Evolutionary conservation across 495 filamentous ascomycete genomes (phyloP).

Genomic region (Xanthoparmelia taractica): DNA sequence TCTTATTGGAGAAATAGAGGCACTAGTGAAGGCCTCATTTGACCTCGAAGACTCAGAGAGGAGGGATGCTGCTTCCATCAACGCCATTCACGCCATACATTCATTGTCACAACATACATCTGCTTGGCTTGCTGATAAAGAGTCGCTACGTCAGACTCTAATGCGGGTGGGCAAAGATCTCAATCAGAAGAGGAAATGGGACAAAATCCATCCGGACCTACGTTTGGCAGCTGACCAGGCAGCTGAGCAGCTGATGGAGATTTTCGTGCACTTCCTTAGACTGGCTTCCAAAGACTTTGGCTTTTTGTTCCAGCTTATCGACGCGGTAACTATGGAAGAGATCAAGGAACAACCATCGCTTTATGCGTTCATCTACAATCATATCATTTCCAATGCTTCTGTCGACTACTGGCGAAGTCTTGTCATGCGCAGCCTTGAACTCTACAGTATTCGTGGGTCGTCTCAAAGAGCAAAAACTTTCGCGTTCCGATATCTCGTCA

Average conservation of each 20-base stretch:
- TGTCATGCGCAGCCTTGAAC: slow-evolving; percentile 76
- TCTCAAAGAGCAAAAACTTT: slow-evolving; percentile 89
- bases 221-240: slow-evolving; percentile 85
- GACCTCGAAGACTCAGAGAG: slow-evolving; percentile 49
- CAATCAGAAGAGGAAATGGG: slow-evolving; percentile 58
- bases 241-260: slow-evolving; percentile 77
- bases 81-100: slow-evolving; percentile 75
- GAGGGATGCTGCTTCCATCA: slow-evolving; percentile 71
- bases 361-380: slow-evolving; percentile 71
- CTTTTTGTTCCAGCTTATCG: slow-evolving; percentile 78
- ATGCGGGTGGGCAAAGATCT: slow-evolving; percentile 64
- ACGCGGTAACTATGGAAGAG: slow-evolving; percentile 74
- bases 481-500: slow-evolving; percentile 82
- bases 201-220: slow-evolving; percentile 54
- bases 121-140: slow-evolving; percentile 71
- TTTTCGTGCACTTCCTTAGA: slow-evolving; percentile 71
- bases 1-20: slow-evolving; percentile 64
- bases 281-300: slow-evolving; percentile 73
- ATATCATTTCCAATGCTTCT: slow-evolving; percentile 77
- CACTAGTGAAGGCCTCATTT: slow-evolving; percentile 57
- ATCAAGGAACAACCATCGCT: slow-evolving; percentile 69
- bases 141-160: slow-evolving; percentile 60
- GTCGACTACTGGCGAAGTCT: slow-evolving; percentile 83
- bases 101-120: slow-evolving; percentile 53
- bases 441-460: slow-evolving; percentile 69